Base-by-base conservation (phyloP, 2,329 filamentous ascomycete genomes). In the Fonsecaea monophora region DNA sequence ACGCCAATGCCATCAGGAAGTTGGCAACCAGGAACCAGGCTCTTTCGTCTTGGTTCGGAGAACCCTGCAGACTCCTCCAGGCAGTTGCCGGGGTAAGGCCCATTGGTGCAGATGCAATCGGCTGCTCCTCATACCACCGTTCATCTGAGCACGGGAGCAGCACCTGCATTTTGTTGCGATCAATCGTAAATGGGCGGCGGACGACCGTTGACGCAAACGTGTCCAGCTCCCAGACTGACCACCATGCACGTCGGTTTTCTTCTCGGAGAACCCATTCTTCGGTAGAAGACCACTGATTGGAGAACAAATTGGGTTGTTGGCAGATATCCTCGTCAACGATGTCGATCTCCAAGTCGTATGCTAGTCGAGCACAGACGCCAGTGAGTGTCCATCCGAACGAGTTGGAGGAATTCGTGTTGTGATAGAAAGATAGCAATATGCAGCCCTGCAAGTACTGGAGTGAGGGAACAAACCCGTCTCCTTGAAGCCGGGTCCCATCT, bases 321-420 rank as follows among this genome's bases (percentile, higher is more conserved):
- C 15, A 48, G 42, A 48, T 32, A 9, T 62, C 60, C 10, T 38
- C 92, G 72, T 97, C 94, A 77, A 97, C 94, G 71, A 94, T 92
- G 77, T 97, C 92, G 34, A 98, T 82, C 7, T 94, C 94, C 2
- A 97, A 84, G 76, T 97, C 94, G 25, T 97, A 90, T 6, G 92
- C 94, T 57, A 97, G 80, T 37, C 94, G 89, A 64, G 96, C 90
- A 5, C 94, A 94, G 54, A 97, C 93, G 8, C 94, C 94, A 67
- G 95, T 91, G 68, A 98, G 97, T 78, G 97, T 97, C 94, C 94
- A 98, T 15, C 30, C 60, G 42, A 48, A 48, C 21, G 42, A 48
- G 42, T 15, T 38, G 25, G 53, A 35, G 12, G 38, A n/a, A 18
- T 34, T 32, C 13, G 15, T 57, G 40, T 63, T 45, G 45, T 21